phyloP scores from a whole-genome alignment of 768 basidiomycete genomes.

The Tubosaeta sp. region DNA sequence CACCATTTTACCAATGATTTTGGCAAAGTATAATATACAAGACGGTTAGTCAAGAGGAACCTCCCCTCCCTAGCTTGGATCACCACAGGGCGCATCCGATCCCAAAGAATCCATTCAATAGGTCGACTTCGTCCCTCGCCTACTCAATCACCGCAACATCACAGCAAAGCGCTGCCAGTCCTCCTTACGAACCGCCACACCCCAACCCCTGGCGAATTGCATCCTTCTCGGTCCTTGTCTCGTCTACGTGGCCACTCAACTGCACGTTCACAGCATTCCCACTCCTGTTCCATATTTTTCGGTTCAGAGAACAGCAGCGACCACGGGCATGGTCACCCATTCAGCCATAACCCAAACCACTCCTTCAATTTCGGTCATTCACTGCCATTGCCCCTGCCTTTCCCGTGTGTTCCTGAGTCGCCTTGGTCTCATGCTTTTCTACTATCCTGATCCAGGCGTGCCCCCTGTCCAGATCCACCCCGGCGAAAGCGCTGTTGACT shows the following conservation, averaged over 20 bases:
- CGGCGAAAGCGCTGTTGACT: slow-evolving; percentile 54
- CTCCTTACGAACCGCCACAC: slow-evolving; percentile 45
- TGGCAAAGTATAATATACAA: slow-evolving; percentile 67
- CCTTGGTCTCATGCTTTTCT: slow-evolving; percentile 63
- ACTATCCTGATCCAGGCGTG: slow-evolving; percentile 44
- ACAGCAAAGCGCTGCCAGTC: slow-evolving; percentile 42
- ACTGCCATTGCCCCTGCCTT: slow-evolving; percentile 65
- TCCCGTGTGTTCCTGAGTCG: slow-evolving; percentile 69
- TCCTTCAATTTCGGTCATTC: slow-evolving; percentile 22
- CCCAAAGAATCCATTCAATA: slow-evolving; percentile 78
- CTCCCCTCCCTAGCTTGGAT: slow-evolving; percentile 71
- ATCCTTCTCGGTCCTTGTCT: slow-evolving; percentile 29
- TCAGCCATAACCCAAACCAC: slow-evolving; percentile 26
- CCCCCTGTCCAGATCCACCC: slow-evolving; percentile 35
- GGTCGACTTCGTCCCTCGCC: slow-evolving; percentile 72
- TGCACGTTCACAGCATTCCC: slow-evolving; percentile 71
- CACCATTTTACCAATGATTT: background rate
- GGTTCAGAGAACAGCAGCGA: slow-evolving; percentile 71
- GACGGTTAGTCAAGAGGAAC: slow-evolving; percentile 83
- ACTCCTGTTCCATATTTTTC: slow-evolving; percentile 71
- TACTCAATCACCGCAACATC: slow-evolving; percentile 38
- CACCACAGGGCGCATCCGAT: slow-evolving; percentile 59
- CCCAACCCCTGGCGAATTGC: slow-evolving; percentile 53
- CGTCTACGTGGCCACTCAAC: slow-evolving; percentile 56
- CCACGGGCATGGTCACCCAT: slow-evolving; percentile 43